These are phyloP conservation scores for Candida dajiaensis DNA, from an alignment of 805 yeast genomes.

Conservation along the genomic window DNA sequence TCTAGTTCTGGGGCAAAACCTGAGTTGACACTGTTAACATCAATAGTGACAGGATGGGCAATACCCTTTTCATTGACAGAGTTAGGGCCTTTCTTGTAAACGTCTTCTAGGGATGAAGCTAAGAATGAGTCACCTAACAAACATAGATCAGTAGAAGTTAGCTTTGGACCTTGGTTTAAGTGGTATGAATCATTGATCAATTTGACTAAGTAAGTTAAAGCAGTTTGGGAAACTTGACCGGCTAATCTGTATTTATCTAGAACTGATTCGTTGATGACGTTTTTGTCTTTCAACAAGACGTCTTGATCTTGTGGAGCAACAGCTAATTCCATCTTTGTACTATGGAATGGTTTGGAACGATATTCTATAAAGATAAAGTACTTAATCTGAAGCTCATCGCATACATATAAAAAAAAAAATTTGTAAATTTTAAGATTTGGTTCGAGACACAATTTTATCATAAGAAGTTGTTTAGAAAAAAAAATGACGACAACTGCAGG, in stretches of 20 bases:
- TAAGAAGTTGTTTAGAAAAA: no score
- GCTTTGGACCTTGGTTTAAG: conserved; percentile 33
- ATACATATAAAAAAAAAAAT: conserved; percentile 3
- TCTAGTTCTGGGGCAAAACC: conserved; percentile 88
- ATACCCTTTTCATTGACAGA: conserved; percentile 83
- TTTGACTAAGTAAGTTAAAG: conserved; percentile 56
- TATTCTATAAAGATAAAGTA: neutral
- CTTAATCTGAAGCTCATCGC: conserved; percentile 10
- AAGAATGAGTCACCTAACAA: conserved; percentile 75
- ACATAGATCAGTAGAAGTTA: conserved; percentile 65
- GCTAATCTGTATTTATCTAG: conserved; percentile 83
- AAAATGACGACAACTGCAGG: conserved; percentile 64
- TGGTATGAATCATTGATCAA: conserved; percentile 75
- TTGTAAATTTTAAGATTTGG: conserved; percentile 1
- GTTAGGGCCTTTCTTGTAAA: conserved; percentile 45
- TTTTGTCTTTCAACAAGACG: conserved; percentile 64
- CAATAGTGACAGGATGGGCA: conserved; percentile 85
- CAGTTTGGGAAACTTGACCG: conserved; percentile 84
- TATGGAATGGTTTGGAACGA: neutral
- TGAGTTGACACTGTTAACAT: conserved; percentile 67
- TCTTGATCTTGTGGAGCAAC: conserved; percentile 72
- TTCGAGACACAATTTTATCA: neutral
- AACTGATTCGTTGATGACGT: conserved; percentile 53
- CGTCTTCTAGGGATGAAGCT: conserved; percentile 48
- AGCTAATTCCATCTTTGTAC: conserved; percentile 56